phyloP scores from a whole-genome alignment of 257 asterid genomes.

The Penstemon barbatus region DNA sequence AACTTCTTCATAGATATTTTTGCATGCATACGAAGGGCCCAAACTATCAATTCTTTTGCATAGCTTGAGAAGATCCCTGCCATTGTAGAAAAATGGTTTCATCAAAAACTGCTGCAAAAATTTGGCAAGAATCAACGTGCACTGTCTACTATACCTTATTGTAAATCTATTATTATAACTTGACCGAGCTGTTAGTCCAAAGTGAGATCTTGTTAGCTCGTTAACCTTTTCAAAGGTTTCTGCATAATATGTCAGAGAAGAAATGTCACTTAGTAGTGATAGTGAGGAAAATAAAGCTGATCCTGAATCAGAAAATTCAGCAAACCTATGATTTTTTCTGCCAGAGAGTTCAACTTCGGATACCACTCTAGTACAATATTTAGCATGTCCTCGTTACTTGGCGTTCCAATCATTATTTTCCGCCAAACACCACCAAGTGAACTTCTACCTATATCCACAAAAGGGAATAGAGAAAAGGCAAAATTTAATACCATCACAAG shows the following conservation, averaged over 20 bases:
- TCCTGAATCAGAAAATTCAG: constrained; percentile 1
- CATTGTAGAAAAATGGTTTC: constrained; percentile 27
- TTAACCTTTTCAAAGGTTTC: constrained; percentile 69
- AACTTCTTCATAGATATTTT: constrained; percentile 77
- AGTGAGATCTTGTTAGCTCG: constrained; percentile 47
- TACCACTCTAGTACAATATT: constrained; percentile 62
- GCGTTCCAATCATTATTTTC: constrained; percentile 65
- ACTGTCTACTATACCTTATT: constrained; percentile 48
- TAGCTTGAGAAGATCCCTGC: constrained; percentile 89
- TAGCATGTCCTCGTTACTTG: constrained; percentile 58
- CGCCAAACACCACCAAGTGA: constrained; percentile 81
- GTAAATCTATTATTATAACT: constrained; percentile 71
- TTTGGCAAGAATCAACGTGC: background rate
- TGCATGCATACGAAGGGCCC: constrained; percentile 49
- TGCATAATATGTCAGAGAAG: constrained; percentile 37
- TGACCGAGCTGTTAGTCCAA: constrained; percentile 43
- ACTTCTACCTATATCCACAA: constrained; percentile 52
- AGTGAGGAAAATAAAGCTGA: constrained; percentile 5
- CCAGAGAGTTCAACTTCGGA: constrained; percentile 61
- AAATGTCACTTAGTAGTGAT: constrained; percentile 8
- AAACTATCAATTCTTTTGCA: constrained; percentile 72
- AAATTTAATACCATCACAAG: constrained; percentile 19
- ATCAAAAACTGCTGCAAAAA: constrained; percentile 24
- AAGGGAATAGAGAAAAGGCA: constrained; percentile 16
- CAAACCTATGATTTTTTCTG: constrained; percentile 66